Percentiles rank a stretch among this genome's conserved stretches.
These are phyloP conservation scores for Saturnispora sanitii DNA, from an alignment of 805 yeast genomes.

Conservation along the genomic window DNA sequence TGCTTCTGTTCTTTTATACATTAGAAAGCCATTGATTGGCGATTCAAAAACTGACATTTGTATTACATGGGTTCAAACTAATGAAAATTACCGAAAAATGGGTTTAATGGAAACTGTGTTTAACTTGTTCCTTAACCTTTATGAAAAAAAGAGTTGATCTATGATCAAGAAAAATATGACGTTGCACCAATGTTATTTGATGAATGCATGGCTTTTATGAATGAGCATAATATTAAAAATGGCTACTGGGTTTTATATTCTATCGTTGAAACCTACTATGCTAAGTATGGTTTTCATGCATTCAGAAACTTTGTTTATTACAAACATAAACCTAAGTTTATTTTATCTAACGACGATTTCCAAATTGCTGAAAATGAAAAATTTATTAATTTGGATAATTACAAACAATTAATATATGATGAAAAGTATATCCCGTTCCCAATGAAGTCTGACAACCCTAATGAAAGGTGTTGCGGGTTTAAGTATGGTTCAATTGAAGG, in stretches of 20 bases:
- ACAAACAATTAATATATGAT: neutral
- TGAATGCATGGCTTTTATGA: neutral
- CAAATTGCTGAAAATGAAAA: neutral
- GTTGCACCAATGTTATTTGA: neutral
- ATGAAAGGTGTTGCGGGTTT: conserved; percentile 2
- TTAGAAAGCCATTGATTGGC: conserved; percentile 1
- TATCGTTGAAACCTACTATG: conserved; percentile 4
- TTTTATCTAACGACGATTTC: neutral
- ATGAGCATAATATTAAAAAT: neutral
- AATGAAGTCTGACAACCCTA: neutral
- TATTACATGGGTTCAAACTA: conserved; percentile 1
- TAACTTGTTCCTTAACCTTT: neutral
- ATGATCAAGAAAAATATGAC: neutral
- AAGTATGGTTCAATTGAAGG: neutral
- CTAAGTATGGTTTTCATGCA: conserved; percentile 3
- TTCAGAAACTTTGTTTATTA: neutral
- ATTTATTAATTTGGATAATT: conserved; percentile 1
- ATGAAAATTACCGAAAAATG: conserved; percentile 1
- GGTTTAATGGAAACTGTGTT: conserved; percentile 6
- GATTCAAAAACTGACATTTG: conserved; percentile 1
- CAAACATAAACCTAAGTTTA: neutral
- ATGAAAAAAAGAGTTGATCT: neutral
- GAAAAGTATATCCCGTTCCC: conserved; percentile 2
- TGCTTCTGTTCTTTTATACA: neutral
- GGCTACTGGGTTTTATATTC: conserved; percentile 3